Evolutionary conservation across 495 filamentous ascomycete genomes (phyloP).

Genomic region (Talaromyces adpressus): DNA sequence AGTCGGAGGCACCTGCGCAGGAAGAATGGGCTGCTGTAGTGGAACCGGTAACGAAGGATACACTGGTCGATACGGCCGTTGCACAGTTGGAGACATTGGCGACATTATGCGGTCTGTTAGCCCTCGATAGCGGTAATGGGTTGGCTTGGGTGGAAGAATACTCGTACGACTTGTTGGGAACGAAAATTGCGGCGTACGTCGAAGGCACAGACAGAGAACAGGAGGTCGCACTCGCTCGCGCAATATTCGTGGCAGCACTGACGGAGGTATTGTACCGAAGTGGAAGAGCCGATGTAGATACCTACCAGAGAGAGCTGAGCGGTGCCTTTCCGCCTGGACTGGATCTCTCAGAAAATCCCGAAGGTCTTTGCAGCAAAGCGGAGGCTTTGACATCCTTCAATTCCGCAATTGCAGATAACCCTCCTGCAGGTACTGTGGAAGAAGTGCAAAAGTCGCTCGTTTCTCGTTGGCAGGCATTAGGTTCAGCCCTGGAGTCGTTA

Average conservation of each 20-base stretch:
- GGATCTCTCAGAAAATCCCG: constrained; percentile 36
- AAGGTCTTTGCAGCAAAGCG: constrained; percentile 48
- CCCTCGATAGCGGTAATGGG: constrained; percentile 26
- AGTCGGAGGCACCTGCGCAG: constrained; percentile 28
- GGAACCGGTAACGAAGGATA: constrained; percentile 53
- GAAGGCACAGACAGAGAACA: constrained; percentile 35
- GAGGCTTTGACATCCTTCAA: constrained; percentile 52
- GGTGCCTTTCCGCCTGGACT: constrained; percentile 34
- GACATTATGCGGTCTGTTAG: constrained; percentile 47
- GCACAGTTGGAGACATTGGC: constrained; percentile 55
- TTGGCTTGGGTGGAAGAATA: constrained; percentile 51
- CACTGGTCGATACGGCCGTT: constrained; percentile 57
- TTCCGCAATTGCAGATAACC: constrained; percentile 29
- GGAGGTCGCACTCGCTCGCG: constrained; percentile 46
- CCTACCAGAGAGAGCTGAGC: constrained; percentile 43
- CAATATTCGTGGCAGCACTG: constrained; percentile 45
- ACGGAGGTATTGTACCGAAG: constrained; percentile 50
- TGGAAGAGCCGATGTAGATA: constrained; percentile 34
- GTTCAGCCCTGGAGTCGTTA: constrained; percentile 38
- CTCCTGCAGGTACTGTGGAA: constrained; percentile 22
- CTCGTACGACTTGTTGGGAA: constrained; percentile 36
- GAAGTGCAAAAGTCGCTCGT: constrained; percentile 18
- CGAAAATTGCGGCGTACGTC: constrained; percentile 41
- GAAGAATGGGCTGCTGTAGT: constrained; percentile 57
- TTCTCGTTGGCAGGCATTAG: constrained; percentile 45